Conservation (phyloP, 257 asterid species). For the Solanum virginianum region DNA sequence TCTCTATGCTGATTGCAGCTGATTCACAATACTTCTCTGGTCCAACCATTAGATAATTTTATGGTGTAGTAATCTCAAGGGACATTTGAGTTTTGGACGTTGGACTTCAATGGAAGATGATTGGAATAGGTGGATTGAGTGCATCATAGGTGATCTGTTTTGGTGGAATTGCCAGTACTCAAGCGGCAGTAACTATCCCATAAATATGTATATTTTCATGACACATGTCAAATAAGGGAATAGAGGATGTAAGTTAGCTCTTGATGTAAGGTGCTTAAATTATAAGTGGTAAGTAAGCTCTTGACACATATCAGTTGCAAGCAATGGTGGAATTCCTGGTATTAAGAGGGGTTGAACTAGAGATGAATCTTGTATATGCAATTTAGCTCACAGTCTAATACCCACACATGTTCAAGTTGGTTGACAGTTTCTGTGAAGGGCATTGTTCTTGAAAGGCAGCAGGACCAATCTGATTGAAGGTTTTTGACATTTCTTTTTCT, state of each 20-base stretch:
- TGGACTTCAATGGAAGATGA: neutral
- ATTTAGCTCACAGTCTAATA: neutral
- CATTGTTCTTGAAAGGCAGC: neutral
- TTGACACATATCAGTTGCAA: neutral
- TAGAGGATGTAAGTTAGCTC: neutral
- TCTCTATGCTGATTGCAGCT: neutral
- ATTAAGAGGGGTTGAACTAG: neutral
- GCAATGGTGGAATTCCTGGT: neutral
- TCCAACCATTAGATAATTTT: constrained; percentile 1
- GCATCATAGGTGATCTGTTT: neutral
- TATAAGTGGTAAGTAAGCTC: neutral
- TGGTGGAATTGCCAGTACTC: neutral
- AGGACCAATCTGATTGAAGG: neutral
- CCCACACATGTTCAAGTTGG: neutral
- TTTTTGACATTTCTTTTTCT: neutral
- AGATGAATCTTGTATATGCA: neutral
- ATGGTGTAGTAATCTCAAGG: constrained; percentile 10
- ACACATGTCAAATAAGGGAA: neutral
- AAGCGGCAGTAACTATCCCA: neutral
- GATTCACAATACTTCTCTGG: neutral
- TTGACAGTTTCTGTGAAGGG: neutral
- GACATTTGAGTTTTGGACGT: neutral
- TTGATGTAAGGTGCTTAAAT: neutral
- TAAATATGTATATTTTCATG: neutral
- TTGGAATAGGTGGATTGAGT: neutral